Conservation (phyloP, 805 yeast genomes). For the Candida stauntonica region DNA sequence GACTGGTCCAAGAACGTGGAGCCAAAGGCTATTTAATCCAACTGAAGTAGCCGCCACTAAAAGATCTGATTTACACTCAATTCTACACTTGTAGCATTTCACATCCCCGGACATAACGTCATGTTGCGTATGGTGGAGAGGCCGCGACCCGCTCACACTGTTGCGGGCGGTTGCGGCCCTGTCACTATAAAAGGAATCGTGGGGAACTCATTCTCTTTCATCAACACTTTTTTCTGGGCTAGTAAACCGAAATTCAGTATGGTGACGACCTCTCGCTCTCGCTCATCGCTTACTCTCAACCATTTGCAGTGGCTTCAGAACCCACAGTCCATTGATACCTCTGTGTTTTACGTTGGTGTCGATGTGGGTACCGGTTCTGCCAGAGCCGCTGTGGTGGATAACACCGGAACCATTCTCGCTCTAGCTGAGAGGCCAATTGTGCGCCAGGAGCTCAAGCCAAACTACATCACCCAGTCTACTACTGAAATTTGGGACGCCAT, state of each 20-base stretch:
- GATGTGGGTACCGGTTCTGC: constrained; percentile 99
- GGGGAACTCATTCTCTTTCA: not conserved
- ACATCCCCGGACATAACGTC: not conserved
- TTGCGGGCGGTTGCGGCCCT: not conserved
- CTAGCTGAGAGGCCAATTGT: constrained; percentile 76
- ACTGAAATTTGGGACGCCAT: constrained; percentile 89
- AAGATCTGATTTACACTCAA: too few species aligned
- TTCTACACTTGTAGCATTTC: too few species aligned
- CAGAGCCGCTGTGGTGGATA: constrained; percentile 86
- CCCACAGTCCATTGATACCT: constrained; percentile 27
- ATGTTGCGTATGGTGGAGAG: not conserved
- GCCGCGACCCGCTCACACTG: too few species aligned
- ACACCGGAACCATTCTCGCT: constrained; percentile 74
- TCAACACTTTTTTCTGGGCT: not conserved
- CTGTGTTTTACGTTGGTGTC: constrained; percentile 63
- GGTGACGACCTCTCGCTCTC: constrained; percentile 21
- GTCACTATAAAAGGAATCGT: not conserved
- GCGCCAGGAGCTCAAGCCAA: constrained; percentile 69
- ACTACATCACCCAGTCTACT: constrained; percentile 79
- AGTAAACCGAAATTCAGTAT: constrained; percentile 2
- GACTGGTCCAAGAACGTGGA: constrained; percentile 21
- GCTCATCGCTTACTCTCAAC: constrained; percentile 27
- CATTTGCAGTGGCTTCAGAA: constrained; percentile 25
- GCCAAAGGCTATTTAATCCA: constrained; percentile 14
- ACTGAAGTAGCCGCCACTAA: too few species aligned